Conservation (phyloP, 495 filamentous ascomycete genomes). For the Peziza echinospora region DNA sequence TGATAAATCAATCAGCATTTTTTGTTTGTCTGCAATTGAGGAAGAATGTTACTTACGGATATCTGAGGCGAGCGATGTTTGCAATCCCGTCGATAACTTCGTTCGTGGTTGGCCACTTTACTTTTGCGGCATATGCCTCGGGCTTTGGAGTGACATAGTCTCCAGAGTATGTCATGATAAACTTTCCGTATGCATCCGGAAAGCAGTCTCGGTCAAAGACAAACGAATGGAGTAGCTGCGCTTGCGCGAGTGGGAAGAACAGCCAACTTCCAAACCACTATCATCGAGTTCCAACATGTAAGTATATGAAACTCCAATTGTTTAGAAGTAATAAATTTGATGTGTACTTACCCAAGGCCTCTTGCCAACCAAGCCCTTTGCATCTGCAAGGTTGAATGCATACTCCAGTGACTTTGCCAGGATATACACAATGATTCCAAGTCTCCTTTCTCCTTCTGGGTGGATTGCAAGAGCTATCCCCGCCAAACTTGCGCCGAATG, state of each 20-base stretch:
- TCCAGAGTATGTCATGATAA: slow-evolving; percentile 50
- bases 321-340: not conserved
- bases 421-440: slow-evolving; percentile 59
- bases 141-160: slow-evolving; percentile 62
- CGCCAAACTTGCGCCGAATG: slow-evolving; percentile 67
- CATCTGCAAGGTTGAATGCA: slow-evolving; percentile 61
- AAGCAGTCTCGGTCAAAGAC: slow-evolving; percentile 85
- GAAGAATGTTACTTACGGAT: slow-evolving; percentile 44
- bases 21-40: not conserved
- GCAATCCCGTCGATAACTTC: slow-evolving; percentile 64
- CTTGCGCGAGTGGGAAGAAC: slow-evolving; percentile 76
- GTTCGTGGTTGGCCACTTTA: slow-evolving; percentile 54
- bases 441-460: slow-evolving; percentile 52
- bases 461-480: slow-evolving; percentile 62
- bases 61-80: slow-evolving; percentile 55
- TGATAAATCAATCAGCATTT: slow-evolving; percentile 7
- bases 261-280: slow-evolving; percentile 96
- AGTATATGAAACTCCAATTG: slow-evolving; percentile 7
- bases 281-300: slow-evolving; percentile 21
- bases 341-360: slow-evolving; percentile 21
- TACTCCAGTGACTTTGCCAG: slow-evolving; percentile 66
- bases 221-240: slow-evolving; percentile 76
- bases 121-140: slow-evolving; percentile 36
- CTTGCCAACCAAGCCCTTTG: slow-evolving; percentile 55
- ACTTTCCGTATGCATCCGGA: slow-evolving; percentile 46